Evolutionary conservation across 139 green algal genomes (phyloP), one percentile per base, ranked within the genome.

Genomic region (Micromonas commoda): DNA sequence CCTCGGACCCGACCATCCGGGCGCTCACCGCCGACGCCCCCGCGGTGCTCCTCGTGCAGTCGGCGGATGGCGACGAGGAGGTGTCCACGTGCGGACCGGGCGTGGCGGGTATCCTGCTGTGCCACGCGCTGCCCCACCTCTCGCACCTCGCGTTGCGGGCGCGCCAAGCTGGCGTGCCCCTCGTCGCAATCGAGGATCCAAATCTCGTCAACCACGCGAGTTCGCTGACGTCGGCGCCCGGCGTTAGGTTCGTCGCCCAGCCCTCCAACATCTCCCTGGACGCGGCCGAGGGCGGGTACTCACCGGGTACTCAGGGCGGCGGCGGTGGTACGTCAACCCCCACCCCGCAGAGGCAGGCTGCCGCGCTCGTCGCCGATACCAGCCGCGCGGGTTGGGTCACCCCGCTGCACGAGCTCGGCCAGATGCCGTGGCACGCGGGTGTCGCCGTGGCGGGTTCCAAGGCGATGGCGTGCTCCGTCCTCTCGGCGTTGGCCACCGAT

Each of bases 41-140:
- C 4, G 32, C 71, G 32, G 64, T 88, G 13, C 80, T 88, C 28
- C 53, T 88, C 26, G 75, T 83, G 69, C 24, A 66, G 23, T 61
- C 32, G 0, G 95, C 95, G 19, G 86, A 86, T 0, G 95, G 95
- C 3, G 95, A 99, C 71, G 95, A 99, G 87, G 95, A 99, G 86
- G 88, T 98, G 68, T 82, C 82, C 21, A 87, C 89, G 38, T 82
- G 85, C 26, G 86, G 93, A 4, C 23, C 66, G 16, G 80, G 83
- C 35, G 80, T 97, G 29, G 74, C 72, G 67, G 93, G 89, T 16
- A 84, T 99, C 53, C 80, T 98, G 37, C 87, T 99, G 70, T 75
- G 74, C n/a, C 94, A 97, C 67, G 89, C 92, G 79, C 85, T 99
- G 84, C 94, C 95, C 13, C 95, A 98, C 82, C 87, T 99, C 0